These are phyloP conservation scores for Hondaea fermentalgiana DNA, from an alignment of 108 stramenopile genomes.

Conservation along the genomic window DNA sequence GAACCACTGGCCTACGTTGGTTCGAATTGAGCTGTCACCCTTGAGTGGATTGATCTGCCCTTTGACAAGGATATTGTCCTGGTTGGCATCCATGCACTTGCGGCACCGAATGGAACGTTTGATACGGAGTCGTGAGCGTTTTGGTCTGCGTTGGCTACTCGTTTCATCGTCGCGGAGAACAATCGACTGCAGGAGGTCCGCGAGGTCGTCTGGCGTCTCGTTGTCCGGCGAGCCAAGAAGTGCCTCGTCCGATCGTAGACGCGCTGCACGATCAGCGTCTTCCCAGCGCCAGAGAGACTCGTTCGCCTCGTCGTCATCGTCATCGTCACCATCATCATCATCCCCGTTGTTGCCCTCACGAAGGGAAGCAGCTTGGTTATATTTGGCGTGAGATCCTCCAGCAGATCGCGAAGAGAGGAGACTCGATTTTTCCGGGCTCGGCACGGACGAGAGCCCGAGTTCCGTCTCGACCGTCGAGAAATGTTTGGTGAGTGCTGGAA, in stretches of 20 bases:
- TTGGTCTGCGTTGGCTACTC: background rate
- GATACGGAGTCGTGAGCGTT: background rate
- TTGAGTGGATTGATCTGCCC: background rate
- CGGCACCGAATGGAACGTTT: background rate
- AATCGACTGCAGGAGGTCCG: background rate
- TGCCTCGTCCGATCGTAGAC: background rate
- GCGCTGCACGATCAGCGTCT: background rate
- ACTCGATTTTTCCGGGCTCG: background rate
- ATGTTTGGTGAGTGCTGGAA: background rate
- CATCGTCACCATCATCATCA: background rate
- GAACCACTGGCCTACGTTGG: conserved; percentile 15
- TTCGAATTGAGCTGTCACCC: conserved; percentile 11
- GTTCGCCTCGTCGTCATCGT: background rate
- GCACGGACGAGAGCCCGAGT: background rate
- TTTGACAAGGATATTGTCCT: background rate
- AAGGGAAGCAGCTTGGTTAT: background rate
- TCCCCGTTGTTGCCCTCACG: background rate
- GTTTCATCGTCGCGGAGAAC: background rate
- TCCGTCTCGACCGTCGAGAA: background rate
- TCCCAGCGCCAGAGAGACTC: background rate
- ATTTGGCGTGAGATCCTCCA: too few species aligned
- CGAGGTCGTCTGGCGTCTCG: background rate
- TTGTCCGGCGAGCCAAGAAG: background rate
- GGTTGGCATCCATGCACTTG: background rate
- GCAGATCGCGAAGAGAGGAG: too few species aligned